Base-by-base conservation (phyloP, 106 monocot genomes). In the Amphibolis antarctica region DNA sequence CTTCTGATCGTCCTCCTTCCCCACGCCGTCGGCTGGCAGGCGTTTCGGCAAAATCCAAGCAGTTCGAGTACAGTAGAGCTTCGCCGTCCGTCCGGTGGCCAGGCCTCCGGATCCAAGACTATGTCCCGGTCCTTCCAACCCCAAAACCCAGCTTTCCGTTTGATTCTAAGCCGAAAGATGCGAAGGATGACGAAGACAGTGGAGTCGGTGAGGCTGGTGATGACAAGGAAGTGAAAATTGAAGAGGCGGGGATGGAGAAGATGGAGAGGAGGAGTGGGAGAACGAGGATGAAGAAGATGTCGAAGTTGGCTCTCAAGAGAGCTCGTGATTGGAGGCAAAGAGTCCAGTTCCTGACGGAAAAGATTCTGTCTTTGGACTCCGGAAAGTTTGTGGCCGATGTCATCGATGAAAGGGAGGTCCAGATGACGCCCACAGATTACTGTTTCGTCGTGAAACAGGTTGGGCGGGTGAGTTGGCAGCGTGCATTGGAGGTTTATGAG, bases 401-500 rank as follows among this genome's bases (percentile, higher is more conserved):
- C 2, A 75, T 98, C 44, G 96, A 90, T 60, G 28, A 51, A 44
- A 72, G 74, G 46, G 49, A 36, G 9, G 77, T 89, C 42, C 85
- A 93, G 81, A 77, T 86, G 76, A 82, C 90, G 20, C 86, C 90
- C 6, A 77, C 90, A 0, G 90, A 98, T 61, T 69, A 82, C 68
- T 80, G 80, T 48, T 69, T 78, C 60, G 80, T 98, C 44, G 91
- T 98, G 51, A 82, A 79, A 64, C 28, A 47, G 11, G 82, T 98
- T 17, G 96, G 96, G 20, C 26, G 44, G 4, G 27, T 71, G 29
- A 87, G 74, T 80, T 98, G 96, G 96, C 78, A 67, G 48, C 81
- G 96, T 18, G 78, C 96, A n/a, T 76, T 98, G 24, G 96, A 98
- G 72, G 70, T 79, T 12, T 98, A 84, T 67, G 90, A 98, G 78